Percentiles rank a stretch among this genome's conserved stretches.
phyloP scores from a whole-genome alignment of 441 rosid species.

The Gossypium trilobum region DNA sequence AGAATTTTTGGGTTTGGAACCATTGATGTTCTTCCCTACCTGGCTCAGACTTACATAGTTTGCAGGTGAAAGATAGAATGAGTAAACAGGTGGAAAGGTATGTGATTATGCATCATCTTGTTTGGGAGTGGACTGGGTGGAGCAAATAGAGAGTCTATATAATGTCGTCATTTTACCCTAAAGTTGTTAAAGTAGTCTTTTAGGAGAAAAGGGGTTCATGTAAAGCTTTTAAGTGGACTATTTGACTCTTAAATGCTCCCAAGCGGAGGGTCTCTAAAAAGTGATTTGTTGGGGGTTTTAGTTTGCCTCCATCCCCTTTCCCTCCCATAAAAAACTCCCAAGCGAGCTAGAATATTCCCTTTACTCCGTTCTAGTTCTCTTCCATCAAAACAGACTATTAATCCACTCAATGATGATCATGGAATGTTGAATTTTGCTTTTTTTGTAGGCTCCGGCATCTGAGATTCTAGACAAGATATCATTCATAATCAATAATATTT shows the following conservation, averaged over 20 bases:
- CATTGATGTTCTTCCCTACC: neutral
- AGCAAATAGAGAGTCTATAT: neutral
- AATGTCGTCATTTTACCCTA: neutral
- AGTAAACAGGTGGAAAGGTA: neutral
- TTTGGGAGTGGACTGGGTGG: neutral
- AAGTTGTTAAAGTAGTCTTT: neutral
- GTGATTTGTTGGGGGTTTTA: neutral
- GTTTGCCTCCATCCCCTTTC: neutral
- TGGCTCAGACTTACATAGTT: neutral
- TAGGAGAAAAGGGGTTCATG: neutral
- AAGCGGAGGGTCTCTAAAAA: neutral
- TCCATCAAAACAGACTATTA: neutral
- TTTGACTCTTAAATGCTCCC: neutral
- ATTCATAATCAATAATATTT: constrained; percentile 81
- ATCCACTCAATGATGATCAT: neutral
- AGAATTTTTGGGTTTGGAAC: neutral
- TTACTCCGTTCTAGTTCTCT: neutral
- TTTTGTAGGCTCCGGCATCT: constrained; percentile 68
- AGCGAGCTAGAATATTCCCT: neutral
- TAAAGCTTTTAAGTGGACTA: neutral
- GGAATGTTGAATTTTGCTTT: neutral
- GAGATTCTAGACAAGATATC: constrained; percentile 89
- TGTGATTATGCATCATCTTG: neutral
- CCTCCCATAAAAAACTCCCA: neutral
- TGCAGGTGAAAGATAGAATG: neutral